Percentiles rank a stretch among this genome's conserved stretches.
Evolutionary conservation across 2,329 filamentous ascomycete species (phyloP).

Genomic region (Saccharata proteae): DNA sequence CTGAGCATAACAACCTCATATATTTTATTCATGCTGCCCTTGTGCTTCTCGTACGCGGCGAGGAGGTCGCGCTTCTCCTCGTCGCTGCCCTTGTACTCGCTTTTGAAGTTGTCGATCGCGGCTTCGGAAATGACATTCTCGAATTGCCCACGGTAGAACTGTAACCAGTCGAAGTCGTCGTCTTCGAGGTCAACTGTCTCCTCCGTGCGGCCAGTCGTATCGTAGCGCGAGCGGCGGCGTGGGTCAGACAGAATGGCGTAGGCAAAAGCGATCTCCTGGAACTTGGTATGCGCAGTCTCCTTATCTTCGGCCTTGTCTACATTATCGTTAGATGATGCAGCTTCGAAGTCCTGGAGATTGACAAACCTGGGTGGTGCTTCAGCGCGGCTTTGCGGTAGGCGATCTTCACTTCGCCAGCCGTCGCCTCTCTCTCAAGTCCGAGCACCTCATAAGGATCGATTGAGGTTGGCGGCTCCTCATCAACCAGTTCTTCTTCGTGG

Average conservation of each 20-base stretch:
- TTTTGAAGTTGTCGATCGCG: constrained; percentile 62
- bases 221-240: constrained; percentile 70
- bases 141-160: constrained; percentile 80
- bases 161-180: constrained; percentile 74
- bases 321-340: constrained; percentile 9
- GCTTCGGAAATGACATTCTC: constrained; percentile 61
- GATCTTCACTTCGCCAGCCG: constrained; percentile 68
- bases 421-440: constrained; percentile 56
- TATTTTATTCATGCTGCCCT: constrained; percentile 65
- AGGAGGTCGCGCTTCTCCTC: constrained; percentile 75
- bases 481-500: constrained; percentile 35
- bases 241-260: constrained; percentile 86
- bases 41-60: constrained; percentile 56
- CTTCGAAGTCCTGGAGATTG: constrained; percentile 9
- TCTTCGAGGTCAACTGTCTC: constrained; percentile 61
- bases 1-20: constrained; percentile 83
- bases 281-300: constrained; percentile 61
- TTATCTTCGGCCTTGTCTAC: constrained; percentile 48
- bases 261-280: constrained; percentile 86
- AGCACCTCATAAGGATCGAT: constrained; percentile 72
- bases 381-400: constrained; percentile 88
- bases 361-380: constrained; percentile 59
- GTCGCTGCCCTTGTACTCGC: constrained; percentile 70
- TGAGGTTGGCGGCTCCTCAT: constrained; percentile 53
- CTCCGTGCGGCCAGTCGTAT: constrained; percentile 71